These are phyloP conservation scores for Fusarium sp. DNA, from an alignment of 2,329 filamentous ascomycete genomes.

Conservation along the genomic window DNA sequence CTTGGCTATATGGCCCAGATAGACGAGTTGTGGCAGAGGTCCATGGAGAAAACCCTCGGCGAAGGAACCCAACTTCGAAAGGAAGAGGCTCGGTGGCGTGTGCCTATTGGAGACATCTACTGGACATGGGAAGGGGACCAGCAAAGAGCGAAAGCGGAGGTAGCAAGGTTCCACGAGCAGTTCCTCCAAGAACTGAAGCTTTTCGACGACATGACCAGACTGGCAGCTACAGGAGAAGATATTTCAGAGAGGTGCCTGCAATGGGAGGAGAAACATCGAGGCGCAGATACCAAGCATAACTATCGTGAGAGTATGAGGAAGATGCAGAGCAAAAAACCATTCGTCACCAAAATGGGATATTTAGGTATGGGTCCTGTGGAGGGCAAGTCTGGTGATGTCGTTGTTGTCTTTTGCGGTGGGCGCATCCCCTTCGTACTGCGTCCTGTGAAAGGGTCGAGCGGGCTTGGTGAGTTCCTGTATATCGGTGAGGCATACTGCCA, in stretches of 20 bases:
- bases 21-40: background rate
- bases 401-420: background rate
- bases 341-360: background rate
- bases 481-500: background rate
- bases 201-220: background rate
- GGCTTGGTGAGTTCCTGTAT: rapidly evolving
- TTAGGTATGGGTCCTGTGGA: background rate
- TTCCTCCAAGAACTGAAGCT: background rate
- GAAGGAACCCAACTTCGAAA: rapidly evolving
- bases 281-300: rapidly evolving
- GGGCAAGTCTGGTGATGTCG: background rate
- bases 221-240: background rate
- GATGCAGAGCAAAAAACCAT: background rate
- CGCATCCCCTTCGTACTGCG: background rate
- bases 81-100: background rate
- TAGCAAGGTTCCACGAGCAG: rapidly evolving
- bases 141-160: background rate
- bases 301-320: background rate
- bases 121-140: background rate
- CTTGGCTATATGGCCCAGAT: background rate
- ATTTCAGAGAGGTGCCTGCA: rapidly evolving
- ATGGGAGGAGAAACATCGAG: background rate
- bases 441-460: rapidly evolving
- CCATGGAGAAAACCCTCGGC: background rate
- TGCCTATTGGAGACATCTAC: background rate